Conservation (phyloP, 1,284 basidiomycete species). For the Grifola frondosa region DNA sequence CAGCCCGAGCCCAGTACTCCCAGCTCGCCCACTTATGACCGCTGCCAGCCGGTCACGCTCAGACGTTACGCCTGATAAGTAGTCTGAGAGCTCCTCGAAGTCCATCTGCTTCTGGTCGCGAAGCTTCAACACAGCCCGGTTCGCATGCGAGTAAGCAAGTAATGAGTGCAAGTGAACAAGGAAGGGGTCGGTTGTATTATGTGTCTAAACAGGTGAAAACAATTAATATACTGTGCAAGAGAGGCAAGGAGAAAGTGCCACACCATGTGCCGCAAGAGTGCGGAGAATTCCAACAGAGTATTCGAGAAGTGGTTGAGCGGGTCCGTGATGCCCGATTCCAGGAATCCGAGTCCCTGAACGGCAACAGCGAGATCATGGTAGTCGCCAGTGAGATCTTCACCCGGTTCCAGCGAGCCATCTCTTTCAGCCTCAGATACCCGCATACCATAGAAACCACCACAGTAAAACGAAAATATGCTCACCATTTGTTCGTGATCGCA, state of each 20-base stretch:
- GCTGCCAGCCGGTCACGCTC: slow-evolving; percentile 93
- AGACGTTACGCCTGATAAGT: slow-evolving; percentile 85
- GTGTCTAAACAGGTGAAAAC: slow-evolving; percentile 53
- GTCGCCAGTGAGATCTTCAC: slow-evolving; percentile 91
- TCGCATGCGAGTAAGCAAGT: slow-evolving; percentile 85
- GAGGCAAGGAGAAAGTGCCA: slow-evolving; percentile 23
- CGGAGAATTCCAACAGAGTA: slow-evolving; percentile 90
- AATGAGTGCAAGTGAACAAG: slow-evolving; percentile 88
- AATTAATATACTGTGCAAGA: neutral
- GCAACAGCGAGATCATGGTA: slow-evolving; percentile 96
- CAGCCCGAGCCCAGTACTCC: slow-evolving; percentile 78
- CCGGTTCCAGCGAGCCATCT: slow-evolving; percentile 74
- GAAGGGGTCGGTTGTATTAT: slow-evolving; percentile 84
- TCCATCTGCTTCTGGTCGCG: slow-evolving; percentile 99
- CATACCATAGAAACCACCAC: slow-evolving; percentile 30
- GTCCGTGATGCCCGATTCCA: slow-evolving; percentile 97
- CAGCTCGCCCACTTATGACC: slow-evolving; percentile 77
- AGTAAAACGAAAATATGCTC: slow-evolving; percentile 42
- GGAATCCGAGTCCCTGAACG: slow-evolving; percentile 94
- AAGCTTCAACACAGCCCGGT: slow-evolving; percentile 88
- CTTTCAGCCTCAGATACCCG: slow-evolving; percentile 73
- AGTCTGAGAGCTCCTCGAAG: slow-evolving; percentile 96
- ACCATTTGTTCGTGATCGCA: slow-evolving; percentile 84
- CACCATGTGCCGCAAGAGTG: slow-evolving; percentile 79
- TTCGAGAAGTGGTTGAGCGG: slow-evolving; percentile 95